These are phyloP conservation scores for Bisporella sp. DNA, from an alignment of 2,329 filamentous ascomycete species.

Conservation along the genomic window DNA sequence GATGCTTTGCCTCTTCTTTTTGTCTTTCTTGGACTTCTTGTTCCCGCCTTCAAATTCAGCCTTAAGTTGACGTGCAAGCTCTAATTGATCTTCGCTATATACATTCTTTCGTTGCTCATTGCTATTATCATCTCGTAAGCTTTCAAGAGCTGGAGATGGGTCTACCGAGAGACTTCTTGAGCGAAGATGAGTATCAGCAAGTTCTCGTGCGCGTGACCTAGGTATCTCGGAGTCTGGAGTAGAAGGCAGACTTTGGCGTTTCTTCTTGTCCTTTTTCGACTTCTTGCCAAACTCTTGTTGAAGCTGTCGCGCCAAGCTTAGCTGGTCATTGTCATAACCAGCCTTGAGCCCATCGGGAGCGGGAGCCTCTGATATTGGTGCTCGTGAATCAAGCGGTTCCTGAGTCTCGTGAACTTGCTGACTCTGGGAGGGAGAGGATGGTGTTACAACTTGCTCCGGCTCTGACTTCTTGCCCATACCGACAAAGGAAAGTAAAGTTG, in stretches of 20 bases:
- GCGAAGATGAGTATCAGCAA: slow-evolving; percentile 11
- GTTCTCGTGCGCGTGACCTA: slow-evolving; percentile 17
- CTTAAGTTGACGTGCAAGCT: slow-evolving; percentile 22
- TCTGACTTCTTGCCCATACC: background rate
- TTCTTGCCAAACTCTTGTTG: slow-evolving; percentile 21
- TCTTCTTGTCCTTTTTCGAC: slow-evolving; percentile 26
- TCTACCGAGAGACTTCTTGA: slow-evolving; percentile 22
- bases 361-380: background rate
- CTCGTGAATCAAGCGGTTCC: background rate
- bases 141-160: slow-evolving; percentile 6
- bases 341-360: slow-evolving; percentile 16
- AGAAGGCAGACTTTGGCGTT: slow-evolving; percentile 20
- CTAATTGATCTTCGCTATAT: slow-evolving; percentile 23
- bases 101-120: slow-evolving; percentile 11
- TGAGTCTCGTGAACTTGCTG: slow-evolving; percentile 3
- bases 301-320: slow-evolving; percentile 21
- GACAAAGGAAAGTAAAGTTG: slow-evolving; percentile 5
- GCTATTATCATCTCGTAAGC: slow-evolving; percentile 1
- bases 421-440: background rate
- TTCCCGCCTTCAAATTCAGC: slow-evolving; percentile 16
- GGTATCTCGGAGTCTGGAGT: slow-evolving; percentile 17
- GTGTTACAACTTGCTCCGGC: too few relatives aligned
- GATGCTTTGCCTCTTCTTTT: too few relatives aligned
- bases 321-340: slow-evolving; percentile 20
- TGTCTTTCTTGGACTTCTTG: background rate